Base-by-base conservation (phyloP, 2,329 filamentous ascomycete species). In the Nannizziopsis barbatae region DNA sequence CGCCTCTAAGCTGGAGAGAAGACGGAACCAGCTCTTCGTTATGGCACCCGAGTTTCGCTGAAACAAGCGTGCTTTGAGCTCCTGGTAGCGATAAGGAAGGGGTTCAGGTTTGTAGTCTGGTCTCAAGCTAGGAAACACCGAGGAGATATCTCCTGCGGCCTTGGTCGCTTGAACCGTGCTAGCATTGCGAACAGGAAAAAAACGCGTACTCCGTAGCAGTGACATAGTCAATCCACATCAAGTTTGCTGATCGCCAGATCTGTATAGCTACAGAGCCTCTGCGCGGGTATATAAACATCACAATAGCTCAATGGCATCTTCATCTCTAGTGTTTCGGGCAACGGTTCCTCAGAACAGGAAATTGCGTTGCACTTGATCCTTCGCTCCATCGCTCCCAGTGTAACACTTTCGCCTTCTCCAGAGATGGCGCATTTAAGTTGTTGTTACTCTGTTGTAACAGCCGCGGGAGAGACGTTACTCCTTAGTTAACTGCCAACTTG, bases 131-230 rank as follows among this genome's bases (percentile, higher is more conserved):
- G 68, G 68, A 49, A 73, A 73, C n/a, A 72, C 68, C 9, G 67
- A 70, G 3, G 68, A 71, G 47, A 73, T 72, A 54, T 73, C 70
- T 27, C 69, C 68, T 1, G 63, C 64, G 10, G 66, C 64, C 54
- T 71, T 71, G 32, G 67, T 70, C 30, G 62, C 58, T 32, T 62
- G 61, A 9, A 56, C 56, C 15, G 43, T 48, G 14, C 41, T 45
- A 11, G 22, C 42, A 41, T 41, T 31, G 22, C 47, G 42, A 45
- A 41, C 8, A 11, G 15, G 20, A 17, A 42, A 33, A 12, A 40
- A 15, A 11, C 45, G 36, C 33, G 30, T 17, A n/a, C 32, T 35
- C 8, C 36, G 27, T 4, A 37, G 14, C 31, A 47, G 9, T 22
- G 37, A 14, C 45, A 47, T 47, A 22, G 3, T 18, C 4, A 5